Conservation (phyloP, 805 yeast genomes). For the Candida morakotiae region DNA sequence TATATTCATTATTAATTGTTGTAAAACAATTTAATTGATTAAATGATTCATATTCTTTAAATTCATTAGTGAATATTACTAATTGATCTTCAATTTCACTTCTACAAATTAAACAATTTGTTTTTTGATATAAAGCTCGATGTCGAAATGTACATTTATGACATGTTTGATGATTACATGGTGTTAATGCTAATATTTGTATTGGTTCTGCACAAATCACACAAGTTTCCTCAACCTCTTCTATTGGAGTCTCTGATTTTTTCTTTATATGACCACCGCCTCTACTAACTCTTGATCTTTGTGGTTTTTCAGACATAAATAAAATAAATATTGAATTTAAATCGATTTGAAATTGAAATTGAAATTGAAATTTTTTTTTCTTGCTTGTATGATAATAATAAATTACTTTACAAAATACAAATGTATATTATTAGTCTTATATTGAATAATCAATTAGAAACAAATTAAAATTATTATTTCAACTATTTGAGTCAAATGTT, state of each 20-base stretch:
- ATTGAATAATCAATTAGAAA: too few species aligned
- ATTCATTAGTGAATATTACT: slow-evolving; percentile 56
- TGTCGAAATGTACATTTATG: slow-evolving; percentile 79
- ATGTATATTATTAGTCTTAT: too few species aligned
- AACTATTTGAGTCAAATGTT: too few species aligned
- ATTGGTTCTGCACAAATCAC: slow-evolving; percentile 80
- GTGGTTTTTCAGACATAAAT: background rate
- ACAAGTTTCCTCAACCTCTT: slow-evolving; percentile 48
- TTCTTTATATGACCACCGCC: background rate
- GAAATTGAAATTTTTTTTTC: background rate
- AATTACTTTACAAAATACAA: too few species aligned
- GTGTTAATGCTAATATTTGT: slow-evolving; percentile 61
- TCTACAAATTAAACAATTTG: slow-evolving; percentile 80
- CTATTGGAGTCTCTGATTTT: slow-evolving; percentile 10
- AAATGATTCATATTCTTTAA: slow-evolving; percentile 36
- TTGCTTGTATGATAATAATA: too few species aligned
- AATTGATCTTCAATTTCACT: slow-evolving; percentile 54
- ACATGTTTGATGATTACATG: slow-evolving; percentile 84
- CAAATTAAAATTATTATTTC: too few species aligned
- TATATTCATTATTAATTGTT: slow-evolving; percentile 40
- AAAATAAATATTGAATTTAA: too few species aligned
- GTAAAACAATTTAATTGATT: slow-evolving; percentile 25
- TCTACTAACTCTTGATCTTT: slow-evolving; percentile 9
- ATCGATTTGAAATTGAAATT: too few species aligned
- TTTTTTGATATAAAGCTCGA: slow-evolving; percentile 71